phyloP scores from a whole-genome alignment of 345 rosid species.

The Boechera divaricarpa region DNA sequence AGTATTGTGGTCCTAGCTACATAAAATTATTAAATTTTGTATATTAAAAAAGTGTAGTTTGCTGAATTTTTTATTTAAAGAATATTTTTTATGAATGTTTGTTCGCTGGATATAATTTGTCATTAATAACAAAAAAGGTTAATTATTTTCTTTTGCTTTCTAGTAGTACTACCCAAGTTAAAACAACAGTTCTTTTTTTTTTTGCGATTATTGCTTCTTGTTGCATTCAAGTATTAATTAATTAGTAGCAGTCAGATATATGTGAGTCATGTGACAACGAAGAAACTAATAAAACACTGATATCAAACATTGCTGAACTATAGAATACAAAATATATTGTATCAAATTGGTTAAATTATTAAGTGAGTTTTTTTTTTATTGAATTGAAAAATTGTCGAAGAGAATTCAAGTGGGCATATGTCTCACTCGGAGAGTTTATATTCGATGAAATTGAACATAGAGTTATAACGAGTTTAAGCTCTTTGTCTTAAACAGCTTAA shows the following conservation, averaged over 20 bases:
- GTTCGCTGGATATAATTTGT: constrained; percentile 48
- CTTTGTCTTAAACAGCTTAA: too few relatives aligned
- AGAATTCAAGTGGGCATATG: too few relatives aligned
- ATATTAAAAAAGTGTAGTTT: constrained; percentile 18
- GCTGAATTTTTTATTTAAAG: constrained; percentile 36
- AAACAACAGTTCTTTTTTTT: constrained; percentile 22
- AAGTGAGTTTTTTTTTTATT: too few relatives aligned
- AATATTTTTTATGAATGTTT: constrained; percentile 46
- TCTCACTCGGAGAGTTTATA: too few relatives aligned
- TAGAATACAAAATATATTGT: too few relatives aligned
- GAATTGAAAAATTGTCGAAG: too few relatives aligned
- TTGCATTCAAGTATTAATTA: constrained; percentile 18
- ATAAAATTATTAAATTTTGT: neutral
- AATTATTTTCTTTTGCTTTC: constrained; percentile 5
- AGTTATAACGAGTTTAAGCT: neutral
- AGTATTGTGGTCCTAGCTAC: constrained; percentile 37
- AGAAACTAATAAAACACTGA: neutral
- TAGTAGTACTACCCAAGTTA: constrained; percentile 16
- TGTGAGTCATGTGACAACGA: neutral
- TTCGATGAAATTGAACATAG: too few relatives aligned
- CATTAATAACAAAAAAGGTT: constrained; percentile 34
- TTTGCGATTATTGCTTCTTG: neutral
- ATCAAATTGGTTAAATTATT: too few relatives aligned
- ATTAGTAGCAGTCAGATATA: neutral
- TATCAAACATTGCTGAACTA: neutral